phyloP scores from a whole-genome alignment of 2,329 filamentous ascomycete species.

The Pyricularia sp. region DNA sequence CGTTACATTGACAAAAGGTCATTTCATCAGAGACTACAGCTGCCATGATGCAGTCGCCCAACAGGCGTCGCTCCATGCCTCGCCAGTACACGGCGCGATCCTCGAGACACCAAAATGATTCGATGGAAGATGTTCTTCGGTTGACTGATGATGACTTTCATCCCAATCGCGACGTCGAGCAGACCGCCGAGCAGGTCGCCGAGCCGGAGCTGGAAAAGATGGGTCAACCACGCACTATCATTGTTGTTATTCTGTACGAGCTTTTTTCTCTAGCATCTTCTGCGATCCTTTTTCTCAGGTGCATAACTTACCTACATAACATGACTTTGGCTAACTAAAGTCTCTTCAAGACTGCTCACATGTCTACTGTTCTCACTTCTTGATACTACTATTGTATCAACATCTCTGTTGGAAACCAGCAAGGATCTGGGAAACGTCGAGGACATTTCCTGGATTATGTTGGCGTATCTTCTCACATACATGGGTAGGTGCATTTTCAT shows the following conservation, averaged over 20 bases:
- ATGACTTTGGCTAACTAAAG: background rate
- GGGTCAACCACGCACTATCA: background rate
- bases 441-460: conserved; percentile 14
- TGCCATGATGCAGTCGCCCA: background rate
- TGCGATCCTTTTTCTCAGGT: background rate
- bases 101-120: background rate
- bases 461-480: conserved; percentile 14
- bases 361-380: conserved; percentile 16
- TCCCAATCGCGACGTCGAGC: background rate
- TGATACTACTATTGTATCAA: conserved; percentile 15
- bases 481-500: conserved; percentile 10
- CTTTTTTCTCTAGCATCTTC: no score
- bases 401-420: conserved; percentile 13
- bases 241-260: background rate
- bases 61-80: background rate
- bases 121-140: conserved; percentile 2
- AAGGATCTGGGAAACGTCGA: conserved; percentile 13
- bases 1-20: background rate
- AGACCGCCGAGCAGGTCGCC: background rate
- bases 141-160: background rate
- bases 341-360: conserved; percentile 9
- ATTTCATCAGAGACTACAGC: background rate
- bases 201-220: background rate
- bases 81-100: background rate
- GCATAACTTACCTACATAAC: background rate